Evolutionary conservation across 2,329 filamentous ascomycete genomes (phyloP), one percentile per base, ranked within the genome.

Genomic region (Didymellaceae sp.): DNA sequence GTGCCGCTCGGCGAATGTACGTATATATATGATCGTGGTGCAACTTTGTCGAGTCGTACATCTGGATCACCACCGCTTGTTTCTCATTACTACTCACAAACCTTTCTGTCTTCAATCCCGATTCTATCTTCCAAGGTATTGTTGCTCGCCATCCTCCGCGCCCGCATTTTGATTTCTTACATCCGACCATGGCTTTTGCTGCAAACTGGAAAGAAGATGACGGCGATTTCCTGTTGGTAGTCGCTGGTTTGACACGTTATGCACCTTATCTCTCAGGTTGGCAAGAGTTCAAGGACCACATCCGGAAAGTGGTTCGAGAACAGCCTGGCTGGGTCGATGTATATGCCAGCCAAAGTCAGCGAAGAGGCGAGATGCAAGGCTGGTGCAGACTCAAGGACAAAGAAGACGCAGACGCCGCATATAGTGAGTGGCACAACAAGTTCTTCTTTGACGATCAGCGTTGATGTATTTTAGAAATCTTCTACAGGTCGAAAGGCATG

Each of bases 281-380:
- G 72, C 62, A 69, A 61, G 63, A 66, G n/a, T 68, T 73, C 57
- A 74, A 74, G 52, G 72, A 74, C 28, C 55, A 68, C 21, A 62
- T 72, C 21, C 64, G 72, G 7, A 66, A 60, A 42, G 56, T 62
- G 7, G 63, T 73, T 16, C 65, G 65, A 38, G 62, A 68, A 35
- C 71, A 74, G 24, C 72, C 72, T 14, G 70, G 70, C 2, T 74
- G 71, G 72, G 65, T 65, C 10, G 63, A 74, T n/a, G 66, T 73
- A 4, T 58, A 56, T 14, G 43, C 61, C 20, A 66, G 64, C 8
- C 59, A 59, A 40, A 63, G 57, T 42, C 52, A 61, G 35, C 56
- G 59, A 38, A 57, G 58, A 49, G 66, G 68, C 4, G 62, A 70
- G 17, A 68, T 61, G 57, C 63, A 72, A 47, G 71, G 66, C 21